These are phyloP conservation scores for Neurospora sp. DNA, from an alignment of 2,329 filamentous ascomycete genomes.

Conservation along the genomic window DNA sequence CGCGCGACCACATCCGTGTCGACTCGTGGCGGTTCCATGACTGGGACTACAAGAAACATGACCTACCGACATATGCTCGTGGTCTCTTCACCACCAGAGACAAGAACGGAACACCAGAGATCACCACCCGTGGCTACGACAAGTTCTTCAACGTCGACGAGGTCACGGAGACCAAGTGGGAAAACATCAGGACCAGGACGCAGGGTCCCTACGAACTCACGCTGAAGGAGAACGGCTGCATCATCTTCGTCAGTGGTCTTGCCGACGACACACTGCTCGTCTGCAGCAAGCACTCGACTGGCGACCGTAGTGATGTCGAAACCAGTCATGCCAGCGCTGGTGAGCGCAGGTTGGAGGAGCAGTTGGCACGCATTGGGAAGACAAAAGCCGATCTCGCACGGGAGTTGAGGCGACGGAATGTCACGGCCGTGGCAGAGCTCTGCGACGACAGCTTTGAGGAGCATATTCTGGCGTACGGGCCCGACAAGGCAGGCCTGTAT, in stretches of 20 bases:
- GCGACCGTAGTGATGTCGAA: slow-evolving; percentile 58
- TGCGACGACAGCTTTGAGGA: slow-evolving; percentile 96
- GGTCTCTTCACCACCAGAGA: slow-evolving; percentile 83
- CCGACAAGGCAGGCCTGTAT: slow-evolving; percentile 79
- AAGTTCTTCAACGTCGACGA: slow-evolving; percentile 97
- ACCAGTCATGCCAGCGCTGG: slow-evolving; percentile 78
- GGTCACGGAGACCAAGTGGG: slow-evolving; percentile 72
- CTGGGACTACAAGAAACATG: slow-evolving; percentile 84
- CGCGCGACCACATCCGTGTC: slow-evolving; percentile 55
- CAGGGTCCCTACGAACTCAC: slow-evolving; percentile 88
- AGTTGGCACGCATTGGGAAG: slow-evolving; percentile 68
- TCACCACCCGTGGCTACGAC: slow-evolving; percentile 85
- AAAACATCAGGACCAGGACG: slow-evolving; percentile 64
- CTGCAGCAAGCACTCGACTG: slow-evolving; percentile 98
- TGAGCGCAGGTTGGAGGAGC: slow-evolving; percentile 70
- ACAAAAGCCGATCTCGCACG: slow-evolving; percentile 68
- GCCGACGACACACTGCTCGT: slow-evolving; percentile 84
- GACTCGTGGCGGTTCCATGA: slow-evolving; percentile 92
- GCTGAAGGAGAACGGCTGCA: slow-evolving; percentile 98
- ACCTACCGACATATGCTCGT: slow-evolving; percentile 84
- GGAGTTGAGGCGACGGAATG: slow-evolving; percentile 68
- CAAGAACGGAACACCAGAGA: slow-evolving; percentile 57
- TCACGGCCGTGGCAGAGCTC: slow-evolving; percentile 89
- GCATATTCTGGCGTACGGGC: slow-evolving; percentile 83
- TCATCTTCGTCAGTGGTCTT: slow-evolving; percentile 90